phyloP scores from a whole-genome alignment of 371 early-diverging fungal species.

The Mortierella sp. region DNA sequence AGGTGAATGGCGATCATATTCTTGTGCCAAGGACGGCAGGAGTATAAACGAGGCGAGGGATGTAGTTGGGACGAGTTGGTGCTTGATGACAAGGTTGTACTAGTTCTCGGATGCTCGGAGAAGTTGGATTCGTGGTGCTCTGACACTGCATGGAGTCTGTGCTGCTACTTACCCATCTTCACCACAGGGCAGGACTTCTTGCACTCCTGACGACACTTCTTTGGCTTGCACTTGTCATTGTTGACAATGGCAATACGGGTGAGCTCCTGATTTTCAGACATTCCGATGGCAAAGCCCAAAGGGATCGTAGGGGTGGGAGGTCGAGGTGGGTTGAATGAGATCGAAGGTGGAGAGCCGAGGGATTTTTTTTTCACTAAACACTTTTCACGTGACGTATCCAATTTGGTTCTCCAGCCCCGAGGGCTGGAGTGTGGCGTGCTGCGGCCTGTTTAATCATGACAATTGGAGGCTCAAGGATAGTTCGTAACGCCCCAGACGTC shows the following conservation, averaged over 20 bases:
- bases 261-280: slow-evolving; percentile 62
- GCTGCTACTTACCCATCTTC: slow-evolving; percentile 64
- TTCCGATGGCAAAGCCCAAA: slow-evolving; percentile 61
- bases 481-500: slow-evolving; percentile 43
- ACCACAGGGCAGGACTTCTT: slow-evolving; percentile 63
- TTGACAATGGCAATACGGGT: slow-evolving; percentile 98
- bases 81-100: not conserved
- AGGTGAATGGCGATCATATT: not conserved
- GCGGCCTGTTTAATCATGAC: no score
- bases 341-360: slow-evolving; percentile 2
- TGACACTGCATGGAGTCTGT: not conserved
- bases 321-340: slow-evolving; percentile 9
- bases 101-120: no score
- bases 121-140: no score
- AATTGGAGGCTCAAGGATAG: slow-evolving; percentile 3
- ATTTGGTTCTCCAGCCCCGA: no score
- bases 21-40: not conserved
- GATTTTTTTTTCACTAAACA: not conserved
- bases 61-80: not conserved
- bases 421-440: no score
- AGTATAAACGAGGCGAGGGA: not conserved
- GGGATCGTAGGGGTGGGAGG: slow-evolving; percentile 20
- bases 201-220: slow-evolving; percentile 99
- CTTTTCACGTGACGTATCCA: no score
- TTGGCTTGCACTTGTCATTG: slow-evolving; percentile 99